A percentile compares a stretch with the other conserved stretches of the same genome.
Evolutionary conservation across 805 yeast genomes (phyloP).

Genomic region (Yarrowia phangngaensis): DNA sequence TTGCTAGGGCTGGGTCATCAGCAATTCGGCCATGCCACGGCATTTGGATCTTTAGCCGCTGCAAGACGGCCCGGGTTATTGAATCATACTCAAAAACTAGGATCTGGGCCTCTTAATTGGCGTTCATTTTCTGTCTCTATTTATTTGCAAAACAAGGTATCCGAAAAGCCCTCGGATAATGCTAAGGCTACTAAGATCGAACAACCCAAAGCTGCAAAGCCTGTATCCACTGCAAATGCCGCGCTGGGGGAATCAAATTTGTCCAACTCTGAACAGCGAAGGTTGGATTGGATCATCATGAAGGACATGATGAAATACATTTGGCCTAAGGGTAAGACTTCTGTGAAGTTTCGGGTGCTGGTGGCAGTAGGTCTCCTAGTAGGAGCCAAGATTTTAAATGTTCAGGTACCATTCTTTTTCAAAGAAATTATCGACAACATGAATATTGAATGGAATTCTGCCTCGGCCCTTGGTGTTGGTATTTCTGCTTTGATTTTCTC

Average conservation of each 20-base stretch:
- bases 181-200: too few relatives aligned
- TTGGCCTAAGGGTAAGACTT: constrained; percentile 40
- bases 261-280: constrained; percentile 13
- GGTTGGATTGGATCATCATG: constrained; percentile 31
- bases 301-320: constrained; percentile 36
- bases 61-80: too few relatives aligned
- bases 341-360: constrained; percentile 62
- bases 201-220: too few relatives aligned
- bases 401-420: constrained; percentile 94
- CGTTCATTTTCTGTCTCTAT: too few relatives aligned
- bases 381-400: constrained; percentile 79
- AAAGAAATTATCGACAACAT: constrained; percentile 82
- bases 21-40: too few relatives aligned
- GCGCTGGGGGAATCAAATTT: constrained; percentile 9
- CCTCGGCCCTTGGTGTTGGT: constrained; percentile 58
- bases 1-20: too few relatives aligned
- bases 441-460: constrained; percentile 82
- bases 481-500: constrained; percentile 70
- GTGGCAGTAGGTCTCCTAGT: constrained; percentile 70
- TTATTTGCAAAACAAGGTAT: too few relatives aligned
- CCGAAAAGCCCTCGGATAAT: too few relatives aligned
- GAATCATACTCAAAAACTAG: too few relatives aligned
- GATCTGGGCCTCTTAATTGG: too few relatives aligned
- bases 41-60: too few relatives aligned
- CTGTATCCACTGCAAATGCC: too few relatives aligned